Conservation (phyloP, 306 rosid species). For the Acacia acuminata region DNA sequence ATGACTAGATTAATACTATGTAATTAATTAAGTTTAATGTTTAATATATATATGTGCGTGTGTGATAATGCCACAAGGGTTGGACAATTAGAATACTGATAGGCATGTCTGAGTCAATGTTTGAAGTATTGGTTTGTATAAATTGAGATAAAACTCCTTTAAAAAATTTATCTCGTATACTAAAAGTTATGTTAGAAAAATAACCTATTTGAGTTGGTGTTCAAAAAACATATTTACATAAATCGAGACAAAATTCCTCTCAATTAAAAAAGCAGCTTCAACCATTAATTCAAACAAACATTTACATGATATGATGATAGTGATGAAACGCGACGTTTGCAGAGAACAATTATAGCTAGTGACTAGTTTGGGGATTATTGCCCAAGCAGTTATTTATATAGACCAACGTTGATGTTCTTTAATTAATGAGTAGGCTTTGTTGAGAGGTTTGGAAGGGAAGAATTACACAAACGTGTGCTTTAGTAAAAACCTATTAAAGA, state of each 20-base stretch:
- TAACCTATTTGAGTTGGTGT: too few relatives aligned
- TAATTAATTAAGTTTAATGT: not conserved
- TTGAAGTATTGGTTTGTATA: too few relatives aligned
- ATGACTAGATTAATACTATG: not conserved
- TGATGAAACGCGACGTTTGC: not conserved
- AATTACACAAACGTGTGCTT: not conserved
- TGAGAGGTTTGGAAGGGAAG: not conserved
- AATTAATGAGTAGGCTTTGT: not conserved
- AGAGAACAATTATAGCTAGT: not conserved
- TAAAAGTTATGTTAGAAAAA: too few relatives aligned
- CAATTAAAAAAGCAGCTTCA: too few relatives aligned
- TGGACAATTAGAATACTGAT: too few relatives aligned
- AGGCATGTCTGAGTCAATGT: too few relatives aligned
- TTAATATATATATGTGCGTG: not conserved
- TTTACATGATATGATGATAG: too few relatives aligned
- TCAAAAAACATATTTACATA: fast-evolving
- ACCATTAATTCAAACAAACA: too few relatives aligned
- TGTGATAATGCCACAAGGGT: not conserved
- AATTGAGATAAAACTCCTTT: too few relatives aligned
- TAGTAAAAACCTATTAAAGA: not conserved
- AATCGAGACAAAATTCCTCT: too few relatives aligned
- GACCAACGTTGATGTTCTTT: not conserved
- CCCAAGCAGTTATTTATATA: not conserved
- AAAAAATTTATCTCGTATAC: too few relatives aligned
- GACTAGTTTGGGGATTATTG: not conserved